Conservation (phyloP, 2,329 filamentous ascomycete species). For the Ceratocystis destructans region DNA sequence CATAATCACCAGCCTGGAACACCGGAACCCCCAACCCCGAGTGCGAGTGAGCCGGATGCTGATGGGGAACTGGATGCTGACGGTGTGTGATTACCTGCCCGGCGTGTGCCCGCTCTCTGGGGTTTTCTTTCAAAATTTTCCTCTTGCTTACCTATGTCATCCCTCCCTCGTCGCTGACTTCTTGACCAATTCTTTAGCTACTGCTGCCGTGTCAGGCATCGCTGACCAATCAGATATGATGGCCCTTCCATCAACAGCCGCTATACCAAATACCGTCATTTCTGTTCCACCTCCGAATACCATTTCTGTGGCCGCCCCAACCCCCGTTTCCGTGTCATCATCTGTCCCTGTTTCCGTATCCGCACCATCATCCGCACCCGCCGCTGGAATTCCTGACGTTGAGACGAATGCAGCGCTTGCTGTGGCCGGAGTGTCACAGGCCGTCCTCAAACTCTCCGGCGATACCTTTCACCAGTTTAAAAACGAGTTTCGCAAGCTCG, state of each 20-base stretch:
- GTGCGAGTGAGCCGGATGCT: slow-evolving; percentile 27
- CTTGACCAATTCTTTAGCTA: neutral
- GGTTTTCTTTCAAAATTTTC: neutral
- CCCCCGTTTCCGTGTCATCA: neutral
- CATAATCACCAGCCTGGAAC: slow-evolving; percentile 35
- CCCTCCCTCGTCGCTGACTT: neutral
- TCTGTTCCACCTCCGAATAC: neutral
- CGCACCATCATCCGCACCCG: neutral
- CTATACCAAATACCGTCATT: neutral
- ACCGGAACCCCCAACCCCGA: slow-evolving; percentile 30
- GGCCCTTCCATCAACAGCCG: neutral
- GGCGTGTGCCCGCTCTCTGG: neutral
- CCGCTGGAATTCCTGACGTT: slow-evolving; percentile 26
- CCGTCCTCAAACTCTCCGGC: slow-evolving; percentile 30
- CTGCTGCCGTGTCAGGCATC: neutral
- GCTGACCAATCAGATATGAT: slow-evolving; percentile 13
- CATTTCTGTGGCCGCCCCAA: neutral
- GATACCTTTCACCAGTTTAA: slow-evolving; percentile 35
- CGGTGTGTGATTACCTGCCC: slow-evolving; percentile 11
- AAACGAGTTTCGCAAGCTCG: slow-evolving; percentile 32
- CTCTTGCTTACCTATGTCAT: neutral
- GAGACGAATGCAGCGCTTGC: slow-evolving; percentile 29
- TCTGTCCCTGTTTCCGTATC: neutral
- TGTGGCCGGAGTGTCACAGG: slow-evolving; percentile 30
- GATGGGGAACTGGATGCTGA: slow-evolving; percentile 23